These are phyloP conservation scores for Zoysia matrella DNA, from an alignment of 202 grass and related monocot species.

Conservation along the genomic window DNA sequence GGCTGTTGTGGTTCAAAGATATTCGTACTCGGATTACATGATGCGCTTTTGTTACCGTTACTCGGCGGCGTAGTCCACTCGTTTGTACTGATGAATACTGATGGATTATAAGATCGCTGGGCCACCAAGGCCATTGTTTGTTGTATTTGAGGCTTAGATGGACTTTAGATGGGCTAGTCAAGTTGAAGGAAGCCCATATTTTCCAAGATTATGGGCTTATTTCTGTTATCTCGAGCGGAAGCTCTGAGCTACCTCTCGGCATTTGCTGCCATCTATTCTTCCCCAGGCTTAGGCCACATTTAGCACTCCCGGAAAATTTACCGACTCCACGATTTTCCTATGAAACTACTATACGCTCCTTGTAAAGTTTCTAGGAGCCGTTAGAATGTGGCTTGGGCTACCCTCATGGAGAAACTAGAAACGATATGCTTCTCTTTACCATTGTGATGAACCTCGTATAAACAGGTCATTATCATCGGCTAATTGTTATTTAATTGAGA, in stretches of 20 bases:
- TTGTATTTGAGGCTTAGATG: background rate
- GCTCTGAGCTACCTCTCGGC: background rate
- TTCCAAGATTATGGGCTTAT: background rate
- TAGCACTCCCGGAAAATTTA: too few species aligned
- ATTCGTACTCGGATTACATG: background rate
- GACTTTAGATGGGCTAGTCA: background rate
- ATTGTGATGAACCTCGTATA: too few species aligned
- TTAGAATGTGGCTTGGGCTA: too few species aligned
- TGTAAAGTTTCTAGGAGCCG: too few species aligned
- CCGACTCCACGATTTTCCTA: too few species aligned
- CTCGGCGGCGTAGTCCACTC: background rate
- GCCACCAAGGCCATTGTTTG: background rate
- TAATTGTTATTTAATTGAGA: too few species aligned
- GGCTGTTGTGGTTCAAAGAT: background rate
- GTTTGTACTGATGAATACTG: too few species aligned
- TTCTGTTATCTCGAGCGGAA: background rate
- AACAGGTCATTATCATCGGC: background rate
- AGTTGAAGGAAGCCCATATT: background rate
- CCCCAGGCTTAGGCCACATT: too few species aligned
- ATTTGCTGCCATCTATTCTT: background rate
- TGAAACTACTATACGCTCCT: too few species aligned
- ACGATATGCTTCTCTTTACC: too few species aligned
- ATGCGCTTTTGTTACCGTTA: background rate
- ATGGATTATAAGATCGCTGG: background rate
- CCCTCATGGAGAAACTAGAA: too few species aligned